These are phyloP conservation scores for Arthrobotrys entomopaga DNA, from an alignment of 2,329 filamentous ascomycete species.

Conservation along the genomic window DNA sequence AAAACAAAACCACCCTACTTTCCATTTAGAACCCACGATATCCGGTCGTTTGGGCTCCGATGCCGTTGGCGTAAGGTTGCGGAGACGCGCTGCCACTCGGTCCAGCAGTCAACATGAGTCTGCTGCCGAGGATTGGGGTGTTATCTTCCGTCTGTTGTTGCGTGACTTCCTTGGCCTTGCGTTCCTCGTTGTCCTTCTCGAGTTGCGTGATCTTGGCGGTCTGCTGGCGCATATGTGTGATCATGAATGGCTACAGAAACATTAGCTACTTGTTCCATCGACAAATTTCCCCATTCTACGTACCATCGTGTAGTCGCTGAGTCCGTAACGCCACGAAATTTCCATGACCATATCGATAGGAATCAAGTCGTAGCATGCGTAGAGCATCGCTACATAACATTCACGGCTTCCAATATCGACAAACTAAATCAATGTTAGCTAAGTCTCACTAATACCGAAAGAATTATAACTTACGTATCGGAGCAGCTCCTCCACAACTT, in stretches of 20 bases:
- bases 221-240: conserved; percentile 95
- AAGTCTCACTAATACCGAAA: conserved; percentile 21
- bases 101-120: conserved; percentile 95
- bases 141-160: conserved; percentile 89
- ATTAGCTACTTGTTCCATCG: conserved; percentile 27
- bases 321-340: conserved; percentile 93
- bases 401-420: conserved; percentile 99
- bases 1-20: conserved; percentile 36
- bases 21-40: conserved; percentile 69
- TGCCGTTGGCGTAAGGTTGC: conserved; percentile 82
- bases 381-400: conserved; percentile 99
- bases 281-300: conserved; percentile 4
- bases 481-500: conserved; percentile 93
- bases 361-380: conserved; percentile 97
- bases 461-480: conserved; percentile 81
- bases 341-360: conserved; percentile 92
- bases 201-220: conserved; percentile 83
- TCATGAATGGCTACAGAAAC: conserved; percentile 80
- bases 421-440: conserved; percentile 72
- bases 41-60: conserved; percentile 87
- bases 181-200: conserved; percentile 95
- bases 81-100: conserved; percentile 71
- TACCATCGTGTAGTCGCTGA: conserved; percentile 93
- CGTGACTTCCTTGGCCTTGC: conserved; percentile 78
- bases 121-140: conserved; percentile 88